Percentiles rank a stretch among this genome's conserved stretches.
Conservation (phyloP, 2,329 filamentous ascomycete genomes). For the Lasiodiplodia sp. region DNA sequence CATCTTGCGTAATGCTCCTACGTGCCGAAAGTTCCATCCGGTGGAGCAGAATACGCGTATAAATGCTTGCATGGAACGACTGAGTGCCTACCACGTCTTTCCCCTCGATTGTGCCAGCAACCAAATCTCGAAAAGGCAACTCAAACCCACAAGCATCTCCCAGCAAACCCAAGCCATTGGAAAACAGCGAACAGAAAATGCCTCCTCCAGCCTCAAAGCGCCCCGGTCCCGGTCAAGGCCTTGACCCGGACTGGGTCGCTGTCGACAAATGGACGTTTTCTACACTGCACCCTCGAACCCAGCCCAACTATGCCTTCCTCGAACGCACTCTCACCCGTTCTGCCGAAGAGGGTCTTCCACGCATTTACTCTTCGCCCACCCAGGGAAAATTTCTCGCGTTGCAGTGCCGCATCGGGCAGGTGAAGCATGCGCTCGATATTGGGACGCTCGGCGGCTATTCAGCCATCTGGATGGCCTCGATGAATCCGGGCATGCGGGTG, state of each 20-base stretch:
- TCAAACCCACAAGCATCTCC: not conserved
- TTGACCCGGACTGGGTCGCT: slow-evolving; percentile 10
- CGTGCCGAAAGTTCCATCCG: not conserved
- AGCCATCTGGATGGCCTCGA: slow-evolving; percentile 60
- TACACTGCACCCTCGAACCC: not conserved
- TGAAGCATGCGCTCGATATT: slow-evolving; percentile 56
- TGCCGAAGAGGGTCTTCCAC: slow-evolving; percentile 35
- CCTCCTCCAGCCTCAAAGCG: not conserved
- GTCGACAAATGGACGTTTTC: slow-evolving; percentile 8
- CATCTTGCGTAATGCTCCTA: not conserved
- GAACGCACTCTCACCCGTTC: not conserved
- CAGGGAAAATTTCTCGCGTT: slow-evolving; percentile 45
- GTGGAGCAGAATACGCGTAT: not conserved
- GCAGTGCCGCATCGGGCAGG: slow-evolving; percentile 41
- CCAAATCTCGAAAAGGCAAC: not conserved
- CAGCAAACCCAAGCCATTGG: not conserved
- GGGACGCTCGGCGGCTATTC: slow-evolving; percentile 64
- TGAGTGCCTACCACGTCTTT: not conserved
- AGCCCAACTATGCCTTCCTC: not conserved
- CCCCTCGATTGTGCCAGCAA: not conserved
- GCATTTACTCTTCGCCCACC: slow-evolving; percentile 44
- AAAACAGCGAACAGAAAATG: not conserved
- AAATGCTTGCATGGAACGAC: not conserved
- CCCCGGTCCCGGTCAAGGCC: slow-evolving; percentile 1
- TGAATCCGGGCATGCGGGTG: slow-evolving; percentile 48